These are phyloP conservation scores for Steccherinum ochraceum DNA, from an alignment of 768 basidiomycete species.

Conservation along the genomic window DNA sequence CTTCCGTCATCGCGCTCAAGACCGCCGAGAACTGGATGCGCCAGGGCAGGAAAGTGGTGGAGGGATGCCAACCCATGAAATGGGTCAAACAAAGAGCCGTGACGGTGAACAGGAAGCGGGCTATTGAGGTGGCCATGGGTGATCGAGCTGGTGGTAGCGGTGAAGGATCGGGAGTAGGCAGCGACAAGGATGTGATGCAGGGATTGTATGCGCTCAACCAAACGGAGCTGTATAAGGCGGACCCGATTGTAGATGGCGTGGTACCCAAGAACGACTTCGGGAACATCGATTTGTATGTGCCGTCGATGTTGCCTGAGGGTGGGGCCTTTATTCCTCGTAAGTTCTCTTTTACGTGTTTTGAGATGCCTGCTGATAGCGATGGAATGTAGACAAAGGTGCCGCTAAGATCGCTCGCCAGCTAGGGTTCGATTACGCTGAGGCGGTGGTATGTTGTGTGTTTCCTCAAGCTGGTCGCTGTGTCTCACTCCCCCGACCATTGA, in stretches of 20 bases:
- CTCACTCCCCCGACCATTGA: constrained; percentile 1
- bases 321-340: constrained; percentile 87
- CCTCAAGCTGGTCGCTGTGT: constrained; percentile 1
- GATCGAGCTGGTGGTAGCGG: constrained; percentile 35
- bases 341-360: constrained; percentile 24
- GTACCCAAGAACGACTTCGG: constrained; percentile 96
- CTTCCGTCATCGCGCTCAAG: constrained; percentile 79
- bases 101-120: constrained; percentile 74
- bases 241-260: constrained; percentile 79
- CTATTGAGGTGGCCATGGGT: constrained; percentile 52
- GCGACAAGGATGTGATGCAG: constrained; percentile 62
- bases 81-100: constrained; percentile 79
- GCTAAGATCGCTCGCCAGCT: constrained; percentile 85
- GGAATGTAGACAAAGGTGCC: constrained; percentile 52
- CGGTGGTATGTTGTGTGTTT: constrained; percentile 63
- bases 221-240: constrained; percentile 75
- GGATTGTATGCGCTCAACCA: constrained; percentile 82
- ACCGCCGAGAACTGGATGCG: constrained; percentile 95
- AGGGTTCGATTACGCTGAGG: constrained; percentile 88
- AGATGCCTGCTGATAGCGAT: not conserved
- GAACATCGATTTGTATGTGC: constrained; percentile 93
- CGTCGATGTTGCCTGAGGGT: constrained; percentile 89
- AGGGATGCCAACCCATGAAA: constrained; percentile 82
- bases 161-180: constrained; percentile 26
- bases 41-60: constrained; percentile 65